Base-by-base conservation (phyloP, 2,329 filamentous ascomycete genomes). In the Trichoderma sp. region DNA sequence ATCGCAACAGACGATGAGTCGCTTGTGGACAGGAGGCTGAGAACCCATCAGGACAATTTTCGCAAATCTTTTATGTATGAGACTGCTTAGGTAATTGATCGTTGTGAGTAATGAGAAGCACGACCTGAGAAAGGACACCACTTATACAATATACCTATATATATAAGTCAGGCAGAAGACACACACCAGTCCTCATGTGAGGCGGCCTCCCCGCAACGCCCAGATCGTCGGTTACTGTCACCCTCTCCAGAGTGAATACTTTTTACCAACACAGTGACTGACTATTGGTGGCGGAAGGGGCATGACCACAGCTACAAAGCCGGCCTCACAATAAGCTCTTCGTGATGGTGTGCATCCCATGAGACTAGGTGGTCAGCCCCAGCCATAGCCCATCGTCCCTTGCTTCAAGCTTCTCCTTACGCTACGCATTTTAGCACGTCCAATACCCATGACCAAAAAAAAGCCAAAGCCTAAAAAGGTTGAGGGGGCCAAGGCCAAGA, bases 1-100 rank as follows among this genome's bases (percentile, higher is more conserved):
- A 76, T 87, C 86, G 75, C 86, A 88, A 73, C 85, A 87, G 26
- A 86, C 79, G 26, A 87, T 83, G 71, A 87, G 80, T 24, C 86
- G 83, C 78, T 87, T 87, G 73, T 73, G 76, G 30, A 74, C 26
- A 15, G 39, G 66, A 28, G 66, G 57, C 8, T 53, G 56, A 51
- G 66, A 62, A 53, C 57, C 66, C 66, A 69, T 69, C 12, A 26
- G 28, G 32, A 8, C 28, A 18, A 28, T 30, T 7, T 47, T 36
- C 14, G 15, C n/a, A 58, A 21, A 11, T 24, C 14, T 14, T 18
- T 21, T 21, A 24, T 14, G 8, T 7, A 28, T 12, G 24, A 34
- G 39, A 53, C 15, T 5, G 11, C n/a, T 24, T 39, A 18, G 21
- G 18, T 7, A 5, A 47, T 9, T n/a, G 36, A 21, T 1, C 24